phyloP scores from a whole-genome alignment of 257 asterid genomes.

The Mentha longifolia region DNA sequence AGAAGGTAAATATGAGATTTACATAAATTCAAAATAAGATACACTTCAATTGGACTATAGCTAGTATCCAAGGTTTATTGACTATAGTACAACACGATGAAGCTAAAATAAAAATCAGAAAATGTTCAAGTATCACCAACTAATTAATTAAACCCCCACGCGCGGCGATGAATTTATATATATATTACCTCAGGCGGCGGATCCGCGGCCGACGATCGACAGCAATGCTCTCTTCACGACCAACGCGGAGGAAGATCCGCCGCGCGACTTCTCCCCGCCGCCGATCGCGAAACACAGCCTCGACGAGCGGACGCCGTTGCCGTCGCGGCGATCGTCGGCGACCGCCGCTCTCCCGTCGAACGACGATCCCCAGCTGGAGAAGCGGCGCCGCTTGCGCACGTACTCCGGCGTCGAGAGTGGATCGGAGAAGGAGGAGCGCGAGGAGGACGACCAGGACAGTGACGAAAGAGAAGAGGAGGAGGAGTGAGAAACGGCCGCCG shows the following conservation, averaged over 20 bases:
- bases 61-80: conserved; percentile 24
- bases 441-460: conserved; percentile 31
- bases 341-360: conserved; percentile 29
- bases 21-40: conserved; percentile 20
- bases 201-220: conserved; percentile 53
- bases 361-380: conserved; percentile 45
- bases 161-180: not conserved
- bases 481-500: conserved; percentile 28
- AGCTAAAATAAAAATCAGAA: not conserved
- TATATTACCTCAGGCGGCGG: conserved; percentile 29
- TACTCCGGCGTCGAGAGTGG: conserved; percentile 33
- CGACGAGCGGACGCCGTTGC: conserved; percentile 20
- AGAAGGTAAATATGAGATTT: conserved; percentile 9
- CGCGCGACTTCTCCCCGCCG: conserved; percentile 20
- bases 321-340: not conserved
- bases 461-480: conserved; percentile 38
- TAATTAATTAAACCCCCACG: not conserved
- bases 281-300: conserved; percentile 35
- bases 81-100: conserved; percentile 24
- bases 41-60: conserved; percentile 25
- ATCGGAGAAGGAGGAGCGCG: conserved; percentile 41
- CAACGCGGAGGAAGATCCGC: conserved; percentile 16
- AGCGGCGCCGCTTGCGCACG: conserved; percentile 35
- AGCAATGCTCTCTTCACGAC: conserved; percentile 45
- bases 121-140: no score